phyloP scores from a whole-genome alignment of 192 early-diverging fungal species.

The Entomortierella beljakovae region DNA sequence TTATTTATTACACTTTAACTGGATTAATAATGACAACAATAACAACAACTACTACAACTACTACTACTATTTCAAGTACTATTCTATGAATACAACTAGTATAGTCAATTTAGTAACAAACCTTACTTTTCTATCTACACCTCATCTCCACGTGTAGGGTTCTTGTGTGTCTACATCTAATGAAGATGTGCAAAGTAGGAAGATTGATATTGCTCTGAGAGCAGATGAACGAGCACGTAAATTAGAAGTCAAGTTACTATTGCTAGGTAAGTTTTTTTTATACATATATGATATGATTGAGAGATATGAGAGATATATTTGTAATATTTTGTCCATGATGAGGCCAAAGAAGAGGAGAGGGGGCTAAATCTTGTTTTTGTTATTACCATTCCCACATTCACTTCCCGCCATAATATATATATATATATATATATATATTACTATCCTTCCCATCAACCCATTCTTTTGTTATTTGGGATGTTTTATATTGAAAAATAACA shows the following conservation, averaged over 20 bases:
- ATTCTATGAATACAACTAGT: not conserved
- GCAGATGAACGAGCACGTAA: constrained; percentile 33
- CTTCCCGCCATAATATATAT: too few relatives aligned
- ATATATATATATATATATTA: too few relatives aligned
- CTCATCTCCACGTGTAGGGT: constrained; percentile 14
- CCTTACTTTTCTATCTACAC: not conserved
- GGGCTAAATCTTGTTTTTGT: too few relatives aligned
- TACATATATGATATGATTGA: not conserved
- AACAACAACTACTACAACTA: not conserved
- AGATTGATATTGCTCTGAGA: constrained; percentile 42
- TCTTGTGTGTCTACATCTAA: constrained; percentile 37
- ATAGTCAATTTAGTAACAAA: not conserved
- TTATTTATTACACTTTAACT: not conserved
- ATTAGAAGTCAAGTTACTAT: constrained; percentile 48
- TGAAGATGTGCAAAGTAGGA: constrained; percentile 33
- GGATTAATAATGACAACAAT: not conserved
- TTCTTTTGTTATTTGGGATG: not conserved
- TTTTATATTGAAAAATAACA: not conserved
- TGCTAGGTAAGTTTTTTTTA: constrained; percentile 34
- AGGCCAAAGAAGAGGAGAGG: too few relatives aligned
- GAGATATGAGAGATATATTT: not conserved
- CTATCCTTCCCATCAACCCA: too few relatives aligned
- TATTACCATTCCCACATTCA: too few relatives aligned
- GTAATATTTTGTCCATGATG: not conserved
- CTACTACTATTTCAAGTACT: not conserved